A percentile compares a stretch with the other conserved stretches of the same genome.
phyloP scores from a whole-genome alignment of 345 rosid genomes.

The Aquilaria malaccensis region DNA sequence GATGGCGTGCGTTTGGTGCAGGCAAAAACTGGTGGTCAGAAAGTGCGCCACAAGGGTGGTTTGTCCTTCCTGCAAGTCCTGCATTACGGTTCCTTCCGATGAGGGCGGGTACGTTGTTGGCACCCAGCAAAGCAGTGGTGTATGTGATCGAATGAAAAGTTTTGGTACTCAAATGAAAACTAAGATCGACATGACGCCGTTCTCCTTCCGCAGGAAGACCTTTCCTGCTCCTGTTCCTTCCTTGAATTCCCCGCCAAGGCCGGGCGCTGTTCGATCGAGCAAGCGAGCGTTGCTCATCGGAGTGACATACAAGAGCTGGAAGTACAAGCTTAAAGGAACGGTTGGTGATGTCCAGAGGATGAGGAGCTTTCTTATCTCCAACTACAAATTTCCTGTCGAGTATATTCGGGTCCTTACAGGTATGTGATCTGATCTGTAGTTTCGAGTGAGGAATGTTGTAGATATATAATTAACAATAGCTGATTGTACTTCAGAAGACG shows the following conservation, averaged over 20 bases:
- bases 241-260: neutral
- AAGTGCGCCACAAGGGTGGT: neutral
- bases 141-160: conserved; percentile 1
- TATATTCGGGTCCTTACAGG: conserved; percentile 47
- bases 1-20: neutral
- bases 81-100: neutral
- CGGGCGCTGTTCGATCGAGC: neutral
- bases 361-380: conserved; percentile 28
- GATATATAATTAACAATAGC: too few species aligned
- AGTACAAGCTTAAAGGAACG: conserved; percentile 45
- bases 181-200: neutral
- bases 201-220: conserved; percentile 8
- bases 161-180: neutral
- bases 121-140: neutral
- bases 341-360: conserved; percentile 41
- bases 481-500: conserved; percentile 27
- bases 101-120: neutral
- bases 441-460: too few species aligned
- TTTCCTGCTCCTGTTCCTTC: neutral
- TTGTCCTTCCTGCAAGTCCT: conserved; percentile 1
- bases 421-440: neutral
- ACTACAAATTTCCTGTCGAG: conserved; percentile 18
- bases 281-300: conserved; percentile 51
- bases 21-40: neutral
- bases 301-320: conserved; percentile 30